phyloP scores from a whole-genome alignment of 164 flowering plant genomes.

The Vitis labrusca region DNA sequence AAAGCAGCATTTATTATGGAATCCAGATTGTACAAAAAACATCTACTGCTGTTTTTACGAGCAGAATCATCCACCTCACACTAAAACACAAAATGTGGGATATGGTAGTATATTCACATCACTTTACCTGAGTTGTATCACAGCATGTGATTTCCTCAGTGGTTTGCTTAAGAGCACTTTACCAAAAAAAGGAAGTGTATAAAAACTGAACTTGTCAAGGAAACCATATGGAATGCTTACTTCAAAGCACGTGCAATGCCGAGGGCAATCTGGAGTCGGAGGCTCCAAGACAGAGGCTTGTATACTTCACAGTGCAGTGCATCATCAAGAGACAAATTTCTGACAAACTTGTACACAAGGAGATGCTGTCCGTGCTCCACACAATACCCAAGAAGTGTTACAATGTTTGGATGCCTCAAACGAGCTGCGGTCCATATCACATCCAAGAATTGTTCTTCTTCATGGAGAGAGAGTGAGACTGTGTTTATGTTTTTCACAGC shows the following conservation, averaged over 20 bases:
- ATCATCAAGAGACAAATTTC: constrained; percentile 60
- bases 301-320: constrained; percentile 46
- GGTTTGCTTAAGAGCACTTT: too few species aligned
- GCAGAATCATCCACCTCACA: too few species aligned
- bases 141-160: too few species aligned
- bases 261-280: constrained; percentile 69
- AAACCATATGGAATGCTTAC: constrained; percentile 44
- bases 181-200: too few species aligned
- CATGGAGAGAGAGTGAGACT: constrained; percentile 50
- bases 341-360: constrained; percentile 69
- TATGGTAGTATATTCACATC: too few species aligned
- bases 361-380: constrained; percentile 70
- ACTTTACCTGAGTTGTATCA: too few species aligned
- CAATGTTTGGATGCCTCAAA: constrained; percentile 76
- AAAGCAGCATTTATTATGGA: not conserved
- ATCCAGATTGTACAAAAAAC: not conserved
- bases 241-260: constrained; percentile 68
- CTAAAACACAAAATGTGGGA: too few species aligned
- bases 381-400: constrained; percentile 72
- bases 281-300: constrained; percentile 60
- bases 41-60: too few species aligned
- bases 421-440: constrained; percentile 55
- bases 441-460: constrained; percentile 73
- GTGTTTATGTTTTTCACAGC: constrained; percentile 67
- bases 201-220: not conserved